These are phyloP conservation scores for Butyriboletus appendiculatus DNA, from an alignment of 1,284 basidiomycete species.

Conservation along the genomic window DNA sequence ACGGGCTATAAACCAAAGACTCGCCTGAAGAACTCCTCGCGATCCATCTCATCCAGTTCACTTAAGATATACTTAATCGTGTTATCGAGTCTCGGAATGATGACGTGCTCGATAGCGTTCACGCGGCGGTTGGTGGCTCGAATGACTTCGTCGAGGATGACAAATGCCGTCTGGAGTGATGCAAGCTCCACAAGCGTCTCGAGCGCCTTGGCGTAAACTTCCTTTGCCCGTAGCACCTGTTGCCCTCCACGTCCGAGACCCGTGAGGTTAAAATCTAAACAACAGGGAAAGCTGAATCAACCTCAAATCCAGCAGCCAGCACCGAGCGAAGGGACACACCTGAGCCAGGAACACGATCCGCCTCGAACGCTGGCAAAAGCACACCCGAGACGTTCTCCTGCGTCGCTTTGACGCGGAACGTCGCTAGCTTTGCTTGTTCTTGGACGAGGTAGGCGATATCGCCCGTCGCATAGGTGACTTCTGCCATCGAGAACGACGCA, in stretches of 20 bases:
- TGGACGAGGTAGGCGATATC: conserved; percentile 97
- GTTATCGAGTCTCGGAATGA: conserved; percentile 95
- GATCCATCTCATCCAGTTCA: conserved; percentile 96
- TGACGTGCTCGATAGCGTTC: conserved; percentile 98
- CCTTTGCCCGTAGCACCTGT: conserved; percentile 91
- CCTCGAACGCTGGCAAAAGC: conserved; percentile 94
- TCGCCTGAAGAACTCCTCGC: conserved; percentile 95
- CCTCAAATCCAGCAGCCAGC: background rate
- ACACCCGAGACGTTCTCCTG: conserved; percentile 99
- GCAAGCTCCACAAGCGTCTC: conserved; percentile 97
- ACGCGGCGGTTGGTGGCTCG: conserved; percentile 97
- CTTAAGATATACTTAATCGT: conserved; percentile 97
- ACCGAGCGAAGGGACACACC: conserved; percentile 46
- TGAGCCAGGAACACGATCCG: conserved; percentile 79
- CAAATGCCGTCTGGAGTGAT: conserved; percentile 96
- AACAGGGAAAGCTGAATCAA: background rate
- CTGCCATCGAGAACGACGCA: conserved; percentile 97
- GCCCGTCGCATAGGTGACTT: conserved; percentile 96
- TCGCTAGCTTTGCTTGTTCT: conserved; percentile 88
- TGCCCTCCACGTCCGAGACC: conserved; percentile 97
- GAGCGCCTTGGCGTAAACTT: conserved; percentile 96
- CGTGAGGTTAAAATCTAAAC: conserved; percentile 93
- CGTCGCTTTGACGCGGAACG: conserved; percentile 91
- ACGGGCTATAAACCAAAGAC: conserved; percentile 8
- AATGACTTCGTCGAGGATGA: conserved; percentile 98